Evolutionary conservation across 441 rosid genomes (phyloP).

Genomic region (Capsella rubella): DNA sequence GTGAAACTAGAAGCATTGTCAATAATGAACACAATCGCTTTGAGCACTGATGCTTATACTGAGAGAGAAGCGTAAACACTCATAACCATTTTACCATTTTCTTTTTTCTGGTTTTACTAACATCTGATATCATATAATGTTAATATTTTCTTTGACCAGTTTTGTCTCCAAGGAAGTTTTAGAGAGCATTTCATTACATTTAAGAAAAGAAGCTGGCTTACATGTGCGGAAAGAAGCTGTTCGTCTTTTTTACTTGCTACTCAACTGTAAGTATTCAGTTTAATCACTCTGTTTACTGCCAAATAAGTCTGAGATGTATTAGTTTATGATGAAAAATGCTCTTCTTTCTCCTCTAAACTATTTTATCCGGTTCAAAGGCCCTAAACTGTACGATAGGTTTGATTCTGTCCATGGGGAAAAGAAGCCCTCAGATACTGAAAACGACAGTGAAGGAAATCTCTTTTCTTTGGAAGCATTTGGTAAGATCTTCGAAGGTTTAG

Average conservation of each 20-base stretch:
- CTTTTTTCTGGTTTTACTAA: constrained; percentile 24
- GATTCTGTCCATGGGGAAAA: constrained; percentile 52
- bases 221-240: constrained; percentile 74
- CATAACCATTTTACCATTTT: background rate
- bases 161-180: constrained; percentile 58
- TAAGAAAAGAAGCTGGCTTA: constrained; percentile 64
- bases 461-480: constrained; percentile 45
- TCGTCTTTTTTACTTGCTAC: constrained; percentile 63
- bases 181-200: constrained; percentile 61
- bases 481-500: constrained; percentile 73
- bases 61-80: constrained; percentile 77
- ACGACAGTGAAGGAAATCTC: constrained; percentile 41
- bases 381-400: constrained; percentile 62
- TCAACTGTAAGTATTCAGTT: constrained; percentile 70
- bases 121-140: constrained; percentile 25
- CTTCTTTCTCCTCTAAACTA: constrained; percentile 6
- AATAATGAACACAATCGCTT: constrained; percentile 77
- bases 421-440: constrained; percentile 47
- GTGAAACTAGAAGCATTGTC: constrained; percentile 74
- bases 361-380: constrained; percentile 52
- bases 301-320: background rate
- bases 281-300: background rate
- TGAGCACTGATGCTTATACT: constrained; percentile 63
- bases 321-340: constrained; percentile 13
- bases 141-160: constrained; percentile 50